Evolutionary conservation across 352 stramenopile genomes (phyloP).

Genomic region (Pythium guiyangense): DNA sequence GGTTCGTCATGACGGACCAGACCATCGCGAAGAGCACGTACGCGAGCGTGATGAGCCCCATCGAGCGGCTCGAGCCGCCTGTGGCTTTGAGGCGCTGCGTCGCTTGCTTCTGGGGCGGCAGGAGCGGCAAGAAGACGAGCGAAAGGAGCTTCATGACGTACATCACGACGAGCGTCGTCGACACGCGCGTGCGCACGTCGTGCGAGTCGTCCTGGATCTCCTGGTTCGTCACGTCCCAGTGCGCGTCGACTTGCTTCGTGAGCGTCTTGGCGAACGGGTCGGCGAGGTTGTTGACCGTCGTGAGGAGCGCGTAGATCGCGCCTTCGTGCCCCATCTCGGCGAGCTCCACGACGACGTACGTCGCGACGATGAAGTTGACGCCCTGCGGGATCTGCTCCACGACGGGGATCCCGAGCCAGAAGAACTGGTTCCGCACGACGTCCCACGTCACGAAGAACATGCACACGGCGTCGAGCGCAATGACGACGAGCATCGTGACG

Average conservation of each 20-base stretch:
- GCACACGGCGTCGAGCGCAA: constrained; percentile 31
- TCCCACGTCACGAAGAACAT: too few species aligned
- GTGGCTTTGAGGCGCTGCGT: constrained; percentile 21
- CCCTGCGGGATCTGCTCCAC: constrained; percentile 39
- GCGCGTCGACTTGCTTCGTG: constrained; percentile 31
- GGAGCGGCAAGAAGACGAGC: constrained; percentile 21
- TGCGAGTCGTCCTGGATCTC: constrained; percentile 31
- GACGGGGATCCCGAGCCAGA: constrained; percentile 57
- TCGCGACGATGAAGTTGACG: constrained; percentile 46
- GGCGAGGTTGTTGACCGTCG: constrained; percentile 43
- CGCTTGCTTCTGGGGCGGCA: constrained; percentile 24
- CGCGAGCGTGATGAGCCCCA: constrained; percentile 16
- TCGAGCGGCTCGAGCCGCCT: constrained; percentile 14
- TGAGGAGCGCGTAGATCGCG: constrained; percentile 50
- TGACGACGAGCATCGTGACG: constrained; percentile 28
- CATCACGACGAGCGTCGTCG: constrained; percentile 33
- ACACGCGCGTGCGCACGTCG: constrained; percentile 29
- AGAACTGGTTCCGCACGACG: too few species aligned
- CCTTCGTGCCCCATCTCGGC: constrained; percentile 49
- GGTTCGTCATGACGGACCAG: constrained; percentile 26
- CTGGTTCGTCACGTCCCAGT: constrained; percentile 29
- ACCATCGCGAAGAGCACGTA: constrained; percentile 21
- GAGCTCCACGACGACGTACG: too few species aligned
- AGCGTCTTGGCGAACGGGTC: constrained; percentile 36
- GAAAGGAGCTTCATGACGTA: constrained; percentile 44